A percentile compares a stretch with the other conserved stretches of the same genome.
These are phyloP conservation scores for Gomphus bonarii DNA, from an alignment of 1,284 basidiomycete genomes.

Conservation along the genomic window DNA sequence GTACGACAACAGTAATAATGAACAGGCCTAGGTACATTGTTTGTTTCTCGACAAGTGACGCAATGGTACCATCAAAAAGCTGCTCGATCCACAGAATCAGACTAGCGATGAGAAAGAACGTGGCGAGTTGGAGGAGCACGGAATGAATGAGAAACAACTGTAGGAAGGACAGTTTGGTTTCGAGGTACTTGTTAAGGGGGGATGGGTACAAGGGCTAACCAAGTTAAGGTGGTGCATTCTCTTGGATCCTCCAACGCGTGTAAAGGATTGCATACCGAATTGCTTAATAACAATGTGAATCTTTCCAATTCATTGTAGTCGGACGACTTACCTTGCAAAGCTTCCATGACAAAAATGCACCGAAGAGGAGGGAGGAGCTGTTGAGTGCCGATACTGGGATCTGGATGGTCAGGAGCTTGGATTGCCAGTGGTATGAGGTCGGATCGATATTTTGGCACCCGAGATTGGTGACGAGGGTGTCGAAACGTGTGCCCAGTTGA, in stretches of 20 bases:
- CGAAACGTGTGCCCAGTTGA: slow-evolving; percentile 25
- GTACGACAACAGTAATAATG: slow-evolving; percentile 34
- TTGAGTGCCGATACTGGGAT: neutral
- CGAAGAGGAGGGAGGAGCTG: neutral
- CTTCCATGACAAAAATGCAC: slow-evolving; percentile 32
- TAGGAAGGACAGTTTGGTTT: neutral
- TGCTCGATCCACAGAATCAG: slow-evolving; percentile 48
- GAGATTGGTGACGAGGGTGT: slow-evolving; percentile 28
- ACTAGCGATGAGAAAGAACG: slow-evolving; percentile 39
- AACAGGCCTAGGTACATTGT: slow-evolving; percentile 34
- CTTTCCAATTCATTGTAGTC: neutral
- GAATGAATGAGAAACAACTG: slow-evolving; percentile 45
- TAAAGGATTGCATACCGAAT: slow-evolving; percentile 39
- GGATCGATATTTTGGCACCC: slow-evolving; percentile 40
- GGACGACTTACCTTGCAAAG: slow-evolving; percentile 30
- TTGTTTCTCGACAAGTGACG: slow-evolving; percentile 29
- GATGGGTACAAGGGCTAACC: neutral
- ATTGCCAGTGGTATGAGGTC: slow-evolving; percentile 33
- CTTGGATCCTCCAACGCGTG: slow-evolving; percentile 40
- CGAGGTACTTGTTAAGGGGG: neutral
- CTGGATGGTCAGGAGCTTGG: slow-evolving; percentile 19
- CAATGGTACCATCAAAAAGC: slow-evolving; percentile 35
- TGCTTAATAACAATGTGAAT: slow-evolving; percentile 20
- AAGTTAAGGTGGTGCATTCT: slow-evolving; percentile 37
- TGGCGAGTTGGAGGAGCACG: slow-evolving; percentile 46